Evolutionary conservation across 148 eudicot species (phyloP).

Genomic region (Cornus suecica): DNA sequence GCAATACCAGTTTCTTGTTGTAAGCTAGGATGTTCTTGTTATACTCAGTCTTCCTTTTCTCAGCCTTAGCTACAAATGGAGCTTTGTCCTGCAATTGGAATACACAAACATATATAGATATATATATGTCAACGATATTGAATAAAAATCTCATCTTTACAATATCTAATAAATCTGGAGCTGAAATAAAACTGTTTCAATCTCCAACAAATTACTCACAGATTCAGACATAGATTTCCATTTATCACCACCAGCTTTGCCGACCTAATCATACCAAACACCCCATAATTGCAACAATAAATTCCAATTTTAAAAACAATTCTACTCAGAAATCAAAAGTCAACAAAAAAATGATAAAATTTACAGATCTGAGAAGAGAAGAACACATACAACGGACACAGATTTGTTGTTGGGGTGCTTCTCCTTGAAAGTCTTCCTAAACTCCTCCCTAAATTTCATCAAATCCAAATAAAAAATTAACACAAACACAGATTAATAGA

Average conservation of each 20-base stretch:
- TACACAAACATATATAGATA: not conserved
- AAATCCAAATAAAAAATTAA: not conserved
- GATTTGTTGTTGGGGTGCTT: constrained; percentile 40
- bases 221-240: constrained; percentile 30
- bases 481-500: not conserved
- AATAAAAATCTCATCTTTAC: not conserved
- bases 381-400: constrained; percentile 23
- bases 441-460: constrained; percentile 23
- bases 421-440: constrained; percentile 27
- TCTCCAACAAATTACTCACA: constrained; percentile 9
- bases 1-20: constrained; percentile 27
- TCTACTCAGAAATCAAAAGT: not conserved
- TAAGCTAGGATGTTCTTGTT: constrained; percentile 27
- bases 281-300: not conserved
- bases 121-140: too few species aligned
- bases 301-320: not conserved
- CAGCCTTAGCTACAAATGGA: constrained; percentile 30
- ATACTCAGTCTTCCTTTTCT: constrained; percentile 34
- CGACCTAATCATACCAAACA: constrained; percentile 16
- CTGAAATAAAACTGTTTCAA: not conserved
- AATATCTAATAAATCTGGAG: not conserved
- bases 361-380: not conserved
- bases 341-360: not conserved
- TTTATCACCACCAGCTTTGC: constrained; percentile 40
- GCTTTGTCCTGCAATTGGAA: constrained; percentile 35